Conservation (phyloP, 495 filamentous ascomycete genomes). For the Neurospora tetrasperma region DNA sequence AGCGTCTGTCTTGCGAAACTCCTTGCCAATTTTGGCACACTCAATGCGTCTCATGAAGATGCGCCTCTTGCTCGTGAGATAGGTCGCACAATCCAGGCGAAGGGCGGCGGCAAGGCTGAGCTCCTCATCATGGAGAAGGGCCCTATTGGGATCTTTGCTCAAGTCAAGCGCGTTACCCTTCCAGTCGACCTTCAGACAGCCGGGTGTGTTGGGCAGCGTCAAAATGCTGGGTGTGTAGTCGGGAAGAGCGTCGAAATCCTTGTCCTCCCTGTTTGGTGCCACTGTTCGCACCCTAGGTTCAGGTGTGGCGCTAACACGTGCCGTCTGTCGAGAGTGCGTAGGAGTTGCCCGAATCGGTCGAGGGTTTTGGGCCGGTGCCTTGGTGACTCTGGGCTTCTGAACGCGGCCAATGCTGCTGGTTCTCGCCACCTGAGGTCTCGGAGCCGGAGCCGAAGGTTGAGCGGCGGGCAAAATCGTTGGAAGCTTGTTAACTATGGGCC, state of each 20-base stretch:
- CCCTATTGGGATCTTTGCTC: conserved; percentile 62
- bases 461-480: conserved; percentile 35
- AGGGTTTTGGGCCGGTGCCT: conserved; percentile 13
- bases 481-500: conserved; percentile 17
- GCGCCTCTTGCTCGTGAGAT: conserved; percentile 87
- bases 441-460: conserved; percentile 22
- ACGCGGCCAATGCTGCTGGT: conserved; percentile 38
- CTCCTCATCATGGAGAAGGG: conserved; percentile 73
- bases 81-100: conserved; percentile 79
- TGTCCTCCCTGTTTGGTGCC: conserved; percentile 64
- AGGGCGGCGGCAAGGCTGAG: conserved; percentile 67
- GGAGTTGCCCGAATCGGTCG: conserved; percentile 24
- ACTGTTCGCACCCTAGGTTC: conserved; percentile 33
- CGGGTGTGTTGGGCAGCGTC: conserved; percentile 48
- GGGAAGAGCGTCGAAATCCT: conserved; percentile 67
- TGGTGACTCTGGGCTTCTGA: conserved; percentile 16
- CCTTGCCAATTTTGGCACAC: conserved; percentile 59
- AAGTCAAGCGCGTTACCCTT: conserved; percentile 74
- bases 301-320: conserved; percentile 37
- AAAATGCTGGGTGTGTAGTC: conserved; percentile 68
- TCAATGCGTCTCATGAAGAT: conserved; percentile 75
- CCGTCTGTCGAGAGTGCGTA: conserved; percentile 12
- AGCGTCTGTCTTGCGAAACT: conserved; percentile 95
- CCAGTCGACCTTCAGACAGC: conserved; percentile 78
- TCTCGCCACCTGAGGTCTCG: conserved; percentile 26